Evolutionary conservation across 2,329 filamentous ascomycete species (phyloP).

Genomic region (Beauveria australis): DNA sequence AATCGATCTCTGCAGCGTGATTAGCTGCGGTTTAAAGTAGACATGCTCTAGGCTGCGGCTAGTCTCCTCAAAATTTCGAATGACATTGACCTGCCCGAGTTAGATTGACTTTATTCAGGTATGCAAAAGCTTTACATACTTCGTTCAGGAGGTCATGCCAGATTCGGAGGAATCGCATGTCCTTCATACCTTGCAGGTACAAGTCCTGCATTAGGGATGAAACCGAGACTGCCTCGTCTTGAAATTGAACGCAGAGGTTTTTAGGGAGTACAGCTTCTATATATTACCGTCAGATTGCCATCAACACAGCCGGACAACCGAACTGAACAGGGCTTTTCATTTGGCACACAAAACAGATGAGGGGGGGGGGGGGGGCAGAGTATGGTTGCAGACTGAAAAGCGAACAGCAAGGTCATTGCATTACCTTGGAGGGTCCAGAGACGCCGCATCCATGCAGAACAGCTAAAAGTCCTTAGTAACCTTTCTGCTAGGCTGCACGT

Average conservation of each 20-base stretch:
- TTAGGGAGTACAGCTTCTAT: constrained; percentile 25
- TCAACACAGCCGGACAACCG: too few relatives aligned
- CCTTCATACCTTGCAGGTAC: constrained; percentile 9
- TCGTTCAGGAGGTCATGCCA: constrained; percentile 16
- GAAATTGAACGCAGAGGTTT: constrained; percentile 26
- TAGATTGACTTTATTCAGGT: not conserved
- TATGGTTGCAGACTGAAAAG: not conserved
- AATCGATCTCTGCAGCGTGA: constrained; percentile 18
- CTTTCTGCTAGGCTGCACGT: constrained; percentile 18
- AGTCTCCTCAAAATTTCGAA: constrained; percentile 10
- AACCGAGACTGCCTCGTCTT: constrained; percentile 19
- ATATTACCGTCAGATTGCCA: too few relatives aligned
- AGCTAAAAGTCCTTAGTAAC: constrained; percentile 22
- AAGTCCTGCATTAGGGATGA: constrained; percentile 12
- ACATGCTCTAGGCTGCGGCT: not conserved
- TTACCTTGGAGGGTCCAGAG: constrained; percentile 31
- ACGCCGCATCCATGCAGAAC: constrained; percentile 29
- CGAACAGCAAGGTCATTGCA: not conserved
- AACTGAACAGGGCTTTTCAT: too few relatives aligned
- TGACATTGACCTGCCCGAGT: constrained; percentile 13
- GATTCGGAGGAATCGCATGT: constrained; percentile 15
- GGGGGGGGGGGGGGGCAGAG: not conserved
- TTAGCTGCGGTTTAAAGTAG: constrained; percentile 5
- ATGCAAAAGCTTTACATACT: constrained; percentile 4
- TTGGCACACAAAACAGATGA: too few relatives aligned